Conservation (phyloP, 202 grass and related monocot species). For the Setaria viridis region DNA sequence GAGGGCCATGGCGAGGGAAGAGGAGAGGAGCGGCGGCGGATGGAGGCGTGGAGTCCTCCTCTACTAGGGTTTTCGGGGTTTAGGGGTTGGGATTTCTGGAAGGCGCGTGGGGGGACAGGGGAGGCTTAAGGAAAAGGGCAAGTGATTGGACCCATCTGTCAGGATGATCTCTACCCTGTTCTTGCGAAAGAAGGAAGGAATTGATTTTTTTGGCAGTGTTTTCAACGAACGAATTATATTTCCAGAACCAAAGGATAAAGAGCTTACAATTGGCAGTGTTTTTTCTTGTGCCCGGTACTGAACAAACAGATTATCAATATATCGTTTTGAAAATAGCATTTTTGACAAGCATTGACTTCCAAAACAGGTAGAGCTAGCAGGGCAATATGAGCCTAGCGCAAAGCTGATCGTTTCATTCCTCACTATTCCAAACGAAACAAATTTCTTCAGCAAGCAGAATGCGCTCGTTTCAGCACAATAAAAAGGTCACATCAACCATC, state of each 20-base stretch:
- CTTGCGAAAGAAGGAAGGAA: conserved; percentile 20
- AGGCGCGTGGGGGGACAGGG: not conserved
- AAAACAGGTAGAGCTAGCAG: too few relatives aligned
- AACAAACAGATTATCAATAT: not conserved
- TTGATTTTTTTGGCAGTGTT: not conserved
- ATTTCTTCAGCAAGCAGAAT: not conserved
- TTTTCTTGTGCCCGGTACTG: not conserved
- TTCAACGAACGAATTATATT: not conserved
- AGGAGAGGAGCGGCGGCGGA: conserved; percentile 25
- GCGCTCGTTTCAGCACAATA: not conserved
- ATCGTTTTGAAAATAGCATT: not conserved
- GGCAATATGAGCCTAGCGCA: not conserved
- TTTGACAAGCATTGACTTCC: not conserved
- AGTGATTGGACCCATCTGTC: conserved; percentile 7
- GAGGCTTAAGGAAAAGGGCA: not conserved
- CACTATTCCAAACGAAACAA: not conserved
- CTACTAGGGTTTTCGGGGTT: conserved; percentile 52
- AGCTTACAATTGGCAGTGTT: not conserved
- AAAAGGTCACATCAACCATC: not conserved
- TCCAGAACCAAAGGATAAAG: not conserved
- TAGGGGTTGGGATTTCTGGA: not conserved
- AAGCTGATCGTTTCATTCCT: not conserved
- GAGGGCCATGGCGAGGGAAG: conserved; percentile 39
- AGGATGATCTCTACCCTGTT: not conserved
- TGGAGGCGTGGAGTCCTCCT: not conserved